These are phyloP conservation scores for Aristolochia californica DNA, from an alignment of 164 flowering plant species.

Conservation along the genomic window DNA sequence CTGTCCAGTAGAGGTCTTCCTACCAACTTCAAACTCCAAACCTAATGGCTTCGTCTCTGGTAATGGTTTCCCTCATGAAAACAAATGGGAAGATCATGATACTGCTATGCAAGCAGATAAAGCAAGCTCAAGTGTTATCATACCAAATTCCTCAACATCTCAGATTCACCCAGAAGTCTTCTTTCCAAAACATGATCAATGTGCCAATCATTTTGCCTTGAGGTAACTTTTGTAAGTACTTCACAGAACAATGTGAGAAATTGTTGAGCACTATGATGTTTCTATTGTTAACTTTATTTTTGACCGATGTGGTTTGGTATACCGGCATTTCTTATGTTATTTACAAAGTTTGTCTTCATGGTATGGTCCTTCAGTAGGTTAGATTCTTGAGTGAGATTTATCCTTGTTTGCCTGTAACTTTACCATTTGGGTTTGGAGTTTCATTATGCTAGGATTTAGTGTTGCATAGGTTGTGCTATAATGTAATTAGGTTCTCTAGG, in stretches of 20 bases:
- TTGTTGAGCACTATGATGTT: too few relatives aligned
- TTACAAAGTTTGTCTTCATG: too few relatives aligned
- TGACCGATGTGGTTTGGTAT: too few relatives aligned
- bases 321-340: too few relatives aligned
- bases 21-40: constrained; percentile 27
- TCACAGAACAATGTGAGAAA: not conserved
- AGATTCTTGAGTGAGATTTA: too few relatives aligned
- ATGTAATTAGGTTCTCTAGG: too few relatives aligned
- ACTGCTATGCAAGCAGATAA: constrained; percentile 10
- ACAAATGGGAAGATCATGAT: constrained; percentile 14
- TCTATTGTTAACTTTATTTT: too few relatives aligned
- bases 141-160: constrained; percentile 23
- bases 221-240: constrained; percentile 30
- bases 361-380: too few relatives aligned
- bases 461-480: too few relatives aligned
- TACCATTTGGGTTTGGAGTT: too few relatives aligned
- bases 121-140: constrained; percentile 14
- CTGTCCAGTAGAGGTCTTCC: constrained; percentile 43
- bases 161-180: constrained; percentile 22
- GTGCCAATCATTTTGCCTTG: constrained; percentile 23
- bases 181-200: constrained; percentile 13
- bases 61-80: constrained; percentile 19
- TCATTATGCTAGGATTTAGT: too few relatives aligned
- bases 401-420: too few relatives aligned
- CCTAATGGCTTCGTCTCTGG: constrained; percentile 38